Conservation (phyloP, 2,329 filamentous ascomycete species). For the Fusarium secorum region DNA sequence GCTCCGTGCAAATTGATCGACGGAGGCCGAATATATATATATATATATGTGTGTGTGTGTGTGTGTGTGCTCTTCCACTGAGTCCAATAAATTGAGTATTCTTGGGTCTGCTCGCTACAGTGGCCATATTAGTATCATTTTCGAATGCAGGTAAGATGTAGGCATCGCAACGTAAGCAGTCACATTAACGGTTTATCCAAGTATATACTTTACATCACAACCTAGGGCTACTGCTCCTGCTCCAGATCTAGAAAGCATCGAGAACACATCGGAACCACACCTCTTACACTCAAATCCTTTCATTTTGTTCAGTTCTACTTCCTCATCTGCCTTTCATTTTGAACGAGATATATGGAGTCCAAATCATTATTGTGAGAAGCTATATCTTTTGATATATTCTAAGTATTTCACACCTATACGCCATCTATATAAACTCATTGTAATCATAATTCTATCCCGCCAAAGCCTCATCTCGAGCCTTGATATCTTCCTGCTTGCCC, state of each 20-base stretch:
- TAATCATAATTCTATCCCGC: conserved; percentile 31
- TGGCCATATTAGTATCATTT: background rate
- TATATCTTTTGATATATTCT: conserved; percentile 1
- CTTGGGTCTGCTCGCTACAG: background rate
- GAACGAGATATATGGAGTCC: background rate
- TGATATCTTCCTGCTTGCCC: conserved; percentile 38
- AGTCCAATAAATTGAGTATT: background rate
- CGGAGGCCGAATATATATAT: background rate
- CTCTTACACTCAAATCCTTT: background rate
- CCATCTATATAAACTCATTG: conserved; percentile 23
- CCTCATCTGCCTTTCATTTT: rapidly evolving
- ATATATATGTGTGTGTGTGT: no score
- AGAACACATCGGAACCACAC: no score
- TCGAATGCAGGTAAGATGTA: background rate
- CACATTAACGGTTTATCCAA: background rate
- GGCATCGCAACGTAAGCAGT: background rate
- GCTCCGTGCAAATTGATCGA: background rate
- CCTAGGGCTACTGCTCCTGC: background rate
- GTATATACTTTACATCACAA: background rate
- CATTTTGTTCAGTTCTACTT: background rate
- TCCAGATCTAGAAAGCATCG: background rate
- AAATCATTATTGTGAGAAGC: background rate
- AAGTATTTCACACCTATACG: background rate
- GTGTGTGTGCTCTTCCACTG: background rate
- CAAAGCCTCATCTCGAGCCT: conserved; percentile 38